Conservation (phyloP, 1,284 basidiomycete genomes). For the Schizophyllum commune region DNA sequence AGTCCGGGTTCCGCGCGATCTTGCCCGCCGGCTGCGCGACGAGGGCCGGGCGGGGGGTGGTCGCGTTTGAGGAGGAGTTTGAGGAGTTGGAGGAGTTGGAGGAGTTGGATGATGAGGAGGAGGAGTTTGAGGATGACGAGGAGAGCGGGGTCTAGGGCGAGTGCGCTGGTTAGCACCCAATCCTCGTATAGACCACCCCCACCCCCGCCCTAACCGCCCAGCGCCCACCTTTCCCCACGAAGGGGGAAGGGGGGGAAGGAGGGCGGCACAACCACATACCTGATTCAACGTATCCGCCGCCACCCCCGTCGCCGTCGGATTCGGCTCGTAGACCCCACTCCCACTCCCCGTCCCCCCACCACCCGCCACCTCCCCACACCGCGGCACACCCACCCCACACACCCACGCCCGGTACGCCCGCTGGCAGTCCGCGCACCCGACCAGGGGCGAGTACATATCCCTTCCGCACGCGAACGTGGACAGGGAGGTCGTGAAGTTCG, state of each 20-base stretch:
- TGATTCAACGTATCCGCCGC: slow-evolving; percentile 13
- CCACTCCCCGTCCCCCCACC: too few relatives aligned
- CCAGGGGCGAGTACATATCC: slow-evolving; percentile 73
- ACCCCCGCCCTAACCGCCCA: too few relatives aligned
- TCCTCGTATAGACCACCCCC: too few relatives aligned
- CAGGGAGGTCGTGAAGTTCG: slow-evolving; percentile 70
- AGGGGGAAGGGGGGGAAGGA: too few relatives aligned
- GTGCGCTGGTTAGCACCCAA: too few relatives aligned
- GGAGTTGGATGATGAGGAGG: too few relatives aligned
- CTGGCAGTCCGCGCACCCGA: slow-evolving; percentile 73
- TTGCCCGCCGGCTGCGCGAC: slow-evolving; percentile 29
- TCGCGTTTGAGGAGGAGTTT: not conserved
- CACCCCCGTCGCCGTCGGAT: slow-evolving; percentile 20
- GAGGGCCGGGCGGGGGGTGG: slow-evolving; percentile 35
- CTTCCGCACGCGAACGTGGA: slow-evolving; percentile 72
- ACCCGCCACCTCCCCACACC: slow-evolving; percentile 46
- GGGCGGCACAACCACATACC: too few relatives aligned
- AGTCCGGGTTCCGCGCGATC: slow-evolving; percentile 35
- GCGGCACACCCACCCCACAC: slow-evolving; percentile 64
- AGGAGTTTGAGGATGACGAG: too few relatives aligned
- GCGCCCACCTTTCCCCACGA: too few relatives aligned
- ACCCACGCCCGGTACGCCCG: slow-evolving; percentile 73
- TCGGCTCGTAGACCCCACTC: slow-evolving; percentile 22
- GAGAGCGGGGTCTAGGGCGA: too few relatives aligned
- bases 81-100: too few relatives aligned